Conservation (phyloP, 176 grass and related monocot genomes). For the Alloteropsis semialata region DNA sequence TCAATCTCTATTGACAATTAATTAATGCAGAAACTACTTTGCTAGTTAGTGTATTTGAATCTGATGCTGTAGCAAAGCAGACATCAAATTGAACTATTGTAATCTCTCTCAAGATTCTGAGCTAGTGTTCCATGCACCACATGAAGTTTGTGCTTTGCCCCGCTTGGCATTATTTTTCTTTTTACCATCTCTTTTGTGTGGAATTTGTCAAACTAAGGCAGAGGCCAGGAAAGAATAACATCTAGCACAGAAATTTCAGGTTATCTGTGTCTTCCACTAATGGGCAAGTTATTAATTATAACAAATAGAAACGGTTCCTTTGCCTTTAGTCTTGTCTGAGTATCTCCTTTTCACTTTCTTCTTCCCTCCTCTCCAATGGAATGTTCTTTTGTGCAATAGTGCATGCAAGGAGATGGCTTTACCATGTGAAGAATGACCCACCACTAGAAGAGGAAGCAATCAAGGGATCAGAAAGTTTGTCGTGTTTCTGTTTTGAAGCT, state of each 20-base stretch:
- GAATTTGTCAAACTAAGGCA: conserved; percentile 36
- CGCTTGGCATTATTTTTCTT: conserved; percentile 21
- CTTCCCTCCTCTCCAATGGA: conserved; percentile 8
- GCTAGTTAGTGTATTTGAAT: conserved; percentile 45
- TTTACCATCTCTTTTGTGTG: conserved; percentile 19
- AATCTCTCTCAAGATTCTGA: conserved; percentile 28
- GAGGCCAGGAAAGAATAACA: conserved; percentile 25
- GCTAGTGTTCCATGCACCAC: conserved; percentile 46
- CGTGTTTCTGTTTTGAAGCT: not conserved
- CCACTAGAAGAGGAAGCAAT: not conserved
- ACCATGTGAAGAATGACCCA: conserved; percentile 14
- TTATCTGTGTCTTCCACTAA: conserved; percentile 15
- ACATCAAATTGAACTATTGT: conserved; percentile 43
- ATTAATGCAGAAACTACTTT: conserved; percentile 11
- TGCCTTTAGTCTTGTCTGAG: conserved; percentile 42
- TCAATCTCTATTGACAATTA: conserved; percentile 13
- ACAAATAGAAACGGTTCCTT: conserved; percentile 18
- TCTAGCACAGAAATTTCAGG: not conserved
- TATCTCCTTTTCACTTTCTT: conserved; percentile 27
- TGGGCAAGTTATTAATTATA: conserved; percentile 13
- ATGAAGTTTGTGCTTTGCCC: conserved; percentile 33
- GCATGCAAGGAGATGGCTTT: conserved; percentile 18
- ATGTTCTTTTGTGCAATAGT: conserved; percentile 33
- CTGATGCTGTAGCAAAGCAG: conserved; percentile 49
- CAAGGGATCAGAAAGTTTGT: conserved; percentile 19